These are phyloP conservation scores for Avicennia marina DNA, from an alignment of 257 asterid genomes.

Conservation along the genomic window DNA sequence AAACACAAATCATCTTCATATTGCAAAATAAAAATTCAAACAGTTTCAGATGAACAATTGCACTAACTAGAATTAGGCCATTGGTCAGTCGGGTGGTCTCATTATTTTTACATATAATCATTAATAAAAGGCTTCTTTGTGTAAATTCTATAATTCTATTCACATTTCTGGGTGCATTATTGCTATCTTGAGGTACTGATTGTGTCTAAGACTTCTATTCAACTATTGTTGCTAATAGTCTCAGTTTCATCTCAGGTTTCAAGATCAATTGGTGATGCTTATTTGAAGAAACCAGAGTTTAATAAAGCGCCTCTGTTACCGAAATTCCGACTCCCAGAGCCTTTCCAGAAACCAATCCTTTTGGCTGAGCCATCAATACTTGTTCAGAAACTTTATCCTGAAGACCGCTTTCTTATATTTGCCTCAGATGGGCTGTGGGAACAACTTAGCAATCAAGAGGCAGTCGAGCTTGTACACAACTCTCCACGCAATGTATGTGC, in stretches of 20 bases:
- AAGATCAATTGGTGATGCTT: constrained; percentile 83
- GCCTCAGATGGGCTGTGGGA: constrained; percentile 91
- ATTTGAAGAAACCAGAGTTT: constrained; percentile 67
- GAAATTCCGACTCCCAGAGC: constrained; percentile 57
- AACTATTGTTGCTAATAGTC: constrained; percentile 6
- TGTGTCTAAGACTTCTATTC: no score
- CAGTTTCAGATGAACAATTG: no score
- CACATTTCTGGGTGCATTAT: not conserved
- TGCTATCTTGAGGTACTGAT: not conserved
- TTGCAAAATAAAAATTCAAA: no score
- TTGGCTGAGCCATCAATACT: constrained; percentile 67
- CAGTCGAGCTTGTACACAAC: constrained; percentile 55
- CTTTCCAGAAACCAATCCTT: constrained; percentile 65
- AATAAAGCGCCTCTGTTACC: constrained; percentile 56
- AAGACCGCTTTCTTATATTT: constrained; percentile 70
- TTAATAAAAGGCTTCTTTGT: not conserved
- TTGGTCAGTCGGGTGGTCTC: no score
- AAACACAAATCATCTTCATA: no score
- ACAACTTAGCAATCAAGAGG: constrained; percentile 79
- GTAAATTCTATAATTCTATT: not conserved
- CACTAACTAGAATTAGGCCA: no score
- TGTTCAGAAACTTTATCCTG: constrained; percentile 49
- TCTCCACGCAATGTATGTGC: constrained; percentile 51
- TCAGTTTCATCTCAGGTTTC: constrained; percentile 45
- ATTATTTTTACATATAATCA: not conserved